Conservation (phyloP, 306 rosid species). For the Citrullus mucosospermus region DNA sequence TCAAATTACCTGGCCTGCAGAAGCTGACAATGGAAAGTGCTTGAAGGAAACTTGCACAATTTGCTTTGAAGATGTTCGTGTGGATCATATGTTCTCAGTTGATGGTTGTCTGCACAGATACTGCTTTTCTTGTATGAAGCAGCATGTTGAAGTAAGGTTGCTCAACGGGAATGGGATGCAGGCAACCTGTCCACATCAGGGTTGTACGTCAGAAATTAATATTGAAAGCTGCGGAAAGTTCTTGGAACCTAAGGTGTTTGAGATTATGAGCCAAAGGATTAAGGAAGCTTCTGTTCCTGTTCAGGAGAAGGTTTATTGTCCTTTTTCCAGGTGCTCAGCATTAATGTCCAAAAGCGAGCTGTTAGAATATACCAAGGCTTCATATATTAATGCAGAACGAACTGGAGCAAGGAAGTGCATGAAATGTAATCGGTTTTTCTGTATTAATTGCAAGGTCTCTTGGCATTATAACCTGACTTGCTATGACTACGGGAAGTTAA, state of each 20-base stretch:
- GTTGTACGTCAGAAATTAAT: constrained; percentile 39
- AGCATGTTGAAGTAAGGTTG: constrained; percentile 67
- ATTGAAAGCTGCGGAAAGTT: constrained; percentile 49
- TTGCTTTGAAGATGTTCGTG: constrained; percentile 60
- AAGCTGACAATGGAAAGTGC: constrained; percentile 14
- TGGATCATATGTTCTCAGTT: constrained; percentile 34
- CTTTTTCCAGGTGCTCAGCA: constrained; percentile 59
- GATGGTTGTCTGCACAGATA: constrained; percentile 58
- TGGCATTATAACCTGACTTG: constrained; percentile 59
- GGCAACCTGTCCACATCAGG: constrained; percentile 59
- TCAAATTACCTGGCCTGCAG: constrained; percentile 27
- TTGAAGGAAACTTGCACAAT: constrained; percentile 51
- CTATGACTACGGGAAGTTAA: constrained; percentile 16
- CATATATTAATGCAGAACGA: constrained; percentile 11
- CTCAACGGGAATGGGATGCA: constrained; percentile 25
- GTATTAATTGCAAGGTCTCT: constrained; percentile 62
- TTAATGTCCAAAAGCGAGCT: constrained; percentile 58
- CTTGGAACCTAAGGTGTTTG: constrained; percentile 40
- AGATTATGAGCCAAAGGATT: constrained; percentile 37
- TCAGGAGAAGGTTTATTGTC: constrained; percentile 57
- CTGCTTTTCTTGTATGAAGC: constrained; percentile 72
- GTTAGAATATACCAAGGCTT: constrained; percentile 24
- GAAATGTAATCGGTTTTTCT: constrained; percentile 48
- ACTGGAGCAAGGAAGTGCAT: constrained; percentile 45
- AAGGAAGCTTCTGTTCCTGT: constrained; percentile 59